Base-by-base conservation (phyloP, 2,329 filamentous ascomycete species). In the Ampelomyces quisqualis region DNA sequence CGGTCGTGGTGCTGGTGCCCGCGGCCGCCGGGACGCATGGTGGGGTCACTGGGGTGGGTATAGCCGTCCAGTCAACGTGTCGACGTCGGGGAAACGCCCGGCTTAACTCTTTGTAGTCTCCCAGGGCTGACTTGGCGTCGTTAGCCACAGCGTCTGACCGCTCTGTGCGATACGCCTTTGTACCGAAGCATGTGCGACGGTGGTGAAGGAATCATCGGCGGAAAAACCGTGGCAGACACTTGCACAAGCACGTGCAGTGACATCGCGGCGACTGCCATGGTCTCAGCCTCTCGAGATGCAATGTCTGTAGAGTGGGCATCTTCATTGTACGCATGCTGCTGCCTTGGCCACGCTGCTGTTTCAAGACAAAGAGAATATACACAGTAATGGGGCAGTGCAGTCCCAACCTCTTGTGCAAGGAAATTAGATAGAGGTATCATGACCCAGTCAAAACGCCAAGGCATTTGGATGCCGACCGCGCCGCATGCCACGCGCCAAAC, bases 1-100 rank as follows among this genome's bases (percentile, higher is more conserved):
- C 55, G 46, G 50, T 55, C 51, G 45, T 51, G 36, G 42, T 47
- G 38, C 29, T 44, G 38, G 40, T 45, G 40, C 34, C 55, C 42
- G 52, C 54, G 38, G 34, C 31, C 39, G 44, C 47, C 45, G 41
- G 42, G 30, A 31, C 36, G 38, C 28, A 33, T 50, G 34, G 50
- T 44, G 47, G 48, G 46, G 45, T n/a, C n/a, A n/a, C n/a, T n/a
- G n/a, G n/a, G n/a, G n/a, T n/a, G n/a, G n/a, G n/a, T n/a, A n/a
- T 46, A 44, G 32, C 36, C 28, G 17, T 38, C 49, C 47, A 48
- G 40, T 49, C 29, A 39, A 43, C 30, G 24, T 33, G 40, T 36
- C n/a, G n/a, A n/a, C n/a, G n/a, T n/a, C n/a, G 35, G 23, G 40
- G 19, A 45, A 51, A 40, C 40, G 43, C 11, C 21, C 20, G 5